Percentiles rank a stretch among this genome's conserved stretches.
These are phyloP conservation scores for Tilletia horrida DNA, from an alignment of 1,284 basidiomycete genomes.

Conservation along the genomic window DNA sequence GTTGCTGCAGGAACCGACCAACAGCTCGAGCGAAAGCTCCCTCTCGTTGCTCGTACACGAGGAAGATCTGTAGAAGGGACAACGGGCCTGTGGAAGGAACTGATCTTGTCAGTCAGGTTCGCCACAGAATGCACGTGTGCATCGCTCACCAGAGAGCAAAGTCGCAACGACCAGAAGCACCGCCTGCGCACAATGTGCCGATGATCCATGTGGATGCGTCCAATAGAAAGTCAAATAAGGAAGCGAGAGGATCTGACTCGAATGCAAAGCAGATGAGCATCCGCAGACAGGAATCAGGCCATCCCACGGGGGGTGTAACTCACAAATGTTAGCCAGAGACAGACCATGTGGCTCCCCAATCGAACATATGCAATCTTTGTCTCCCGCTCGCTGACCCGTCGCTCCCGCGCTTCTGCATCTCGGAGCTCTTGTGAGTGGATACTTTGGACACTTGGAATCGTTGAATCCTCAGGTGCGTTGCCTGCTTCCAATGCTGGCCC, in stretches of 20 bases:
- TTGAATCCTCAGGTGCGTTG: not conserved
- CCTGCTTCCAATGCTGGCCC: not conserved
- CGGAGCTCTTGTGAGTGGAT: not conserved
- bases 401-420: not conserved
- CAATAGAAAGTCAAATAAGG: not conserved
- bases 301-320: too few species aligned
- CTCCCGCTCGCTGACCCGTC: not conserved
- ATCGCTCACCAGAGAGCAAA: not conserved
- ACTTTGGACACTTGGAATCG: not conserved
- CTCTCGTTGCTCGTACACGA: not conserved
- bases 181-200: not conserved
- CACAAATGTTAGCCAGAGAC: conserved; percentile 8
- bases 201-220: not conserved
- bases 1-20: too few species aligned
- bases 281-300: too few species aligned
- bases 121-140: not conserved
- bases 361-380: not conserved
- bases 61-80: not conserved
- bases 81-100: not conserved
- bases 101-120: too few species aligned
- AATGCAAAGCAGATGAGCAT: not conserved
- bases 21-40: too few species aligned
- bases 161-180: not conserved
- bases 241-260: not conserved
- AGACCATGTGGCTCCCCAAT: not conserved